Percentiles rank a stretch among this genome's conserved stretches.
These are phyloP conservation scores for Bassia scoparia DNA, from an alignment of 148 eudicot genomes.

Conservation along the genomic window DNA sequence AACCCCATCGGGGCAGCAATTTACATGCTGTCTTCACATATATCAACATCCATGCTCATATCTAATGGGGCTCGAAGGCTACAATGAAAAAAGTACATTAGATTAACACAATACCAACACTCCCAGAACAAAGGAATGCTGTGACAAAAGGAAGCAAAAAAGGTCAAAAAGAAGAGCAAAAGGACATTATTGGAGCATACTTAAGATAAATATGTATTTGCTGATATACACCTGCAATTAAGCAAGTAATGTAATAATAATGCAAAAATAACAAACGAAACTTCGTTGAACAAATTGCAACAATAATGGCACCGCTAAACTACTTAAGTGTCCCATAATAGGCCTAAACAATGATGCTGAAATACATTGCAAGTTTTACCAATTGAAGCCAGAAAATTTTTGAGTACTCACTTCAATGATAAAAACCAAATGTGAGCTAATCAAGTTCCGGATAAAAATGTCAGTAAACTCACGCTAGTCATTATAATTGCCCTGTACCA, in stretches of 20 bases:
- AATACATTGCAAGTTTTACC: neutral
- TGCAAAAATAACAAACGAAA: neutral
- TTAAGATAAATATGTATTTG: conserved; percentile 71
- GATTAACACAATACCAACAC: conserved; percentile 11
- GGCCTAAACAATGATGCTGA: neutral
- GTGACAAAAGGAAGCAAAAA: neutral
- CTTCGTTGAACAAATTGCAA: neutral
- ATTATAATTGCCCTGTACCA: too few species aligned
- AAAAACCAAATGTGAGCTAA: neutral
- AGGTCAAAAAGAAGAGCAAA: conserved; percentile 5
- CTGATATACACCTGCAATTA: conserved; percentile 79
- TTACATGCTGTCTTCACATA: conserved; percentile 43
- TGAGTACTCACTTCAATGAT: neutral
- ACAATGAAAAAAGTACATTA: conserved; percentile 25
- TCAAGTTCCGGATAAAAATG: neutral
- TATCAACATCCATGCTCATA: conserved; percentile 56
- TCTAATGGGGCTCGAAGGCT: conserved; percentile 96
- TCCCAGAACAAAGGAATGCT: neutral
- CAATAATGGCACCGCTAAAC: neutral
- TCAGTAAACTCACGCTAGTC: too few species aligned
- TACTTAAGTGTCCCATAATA: neutral
- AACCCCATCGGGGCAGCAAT: conserved; percentile 33
- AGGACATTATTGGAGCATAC: conserved; percentile 71
- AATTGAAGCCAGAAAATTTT: too few species aligned
- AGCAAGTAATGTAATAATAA: neutral